Evolutionary conservation across 225 moss, liverwort and hornwort species (phyloP), one percentile per base, ranked within the genome.

Genomic region (Thuidium tamariscinum): DNA sequence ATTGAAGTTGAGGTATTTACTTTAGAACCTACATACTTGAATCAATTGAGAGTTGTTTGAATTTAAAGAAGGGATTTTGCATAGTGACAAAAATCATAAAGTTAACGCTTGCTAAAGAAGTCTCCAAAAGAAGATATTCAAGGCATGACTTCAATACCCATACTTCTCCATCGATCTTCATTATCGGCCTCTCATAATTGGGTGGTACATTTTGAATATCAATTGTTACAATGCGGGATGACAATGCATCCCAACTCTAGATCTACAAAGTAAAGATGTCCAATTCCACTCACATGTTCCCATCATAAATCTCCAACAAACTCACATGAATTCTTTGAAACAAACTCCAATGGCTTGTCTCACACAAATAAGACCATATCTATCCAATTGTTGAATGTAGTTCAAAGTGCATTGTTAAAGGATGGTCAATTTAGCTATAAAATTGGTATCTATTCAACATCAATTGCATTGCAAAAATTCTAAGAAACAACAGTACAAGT

Each of bases 101-200:
- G n/a, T n/a, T n/a, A n/a, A 21, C 21, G 13, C 0, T 1, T 21
- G 1, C 1, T 0, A 34, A 0, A 49, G 5, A 22, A 51, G 13
- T 21, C n/a, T 5, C 5, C n/a, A n/a, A 3, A 74, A 21, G 14
- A n/a, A 2, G 34, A 22, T n/a, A 34, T 74, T 14, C 3, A 8
- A 22, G 51, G 12, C 22, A 22, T n/a, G 8, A 5, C n/a, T 22
- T 22, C 9, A 2, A n/a, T 14, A 22, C 0, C 22, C 7, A 5
- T 9, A n/a, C 14, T 5, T 34, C 51, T 52, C n/a, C 22, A 34
- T 51, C 8, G 13, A 34, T n/a, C 34, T 8, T 51, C 0, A 0
- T 51, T 13, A 13, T 74, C n/a, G n/a, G n/a, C 8, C 1, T 52
- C 22, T 9, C 0, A 22, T n/a, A 14, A 52, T 32, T n/a, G n/a